Evolutionary conservation across 2,329 filamentous ascomycete species (phyloP).

Genomic region (Rutstroemia sp.): DNA sequence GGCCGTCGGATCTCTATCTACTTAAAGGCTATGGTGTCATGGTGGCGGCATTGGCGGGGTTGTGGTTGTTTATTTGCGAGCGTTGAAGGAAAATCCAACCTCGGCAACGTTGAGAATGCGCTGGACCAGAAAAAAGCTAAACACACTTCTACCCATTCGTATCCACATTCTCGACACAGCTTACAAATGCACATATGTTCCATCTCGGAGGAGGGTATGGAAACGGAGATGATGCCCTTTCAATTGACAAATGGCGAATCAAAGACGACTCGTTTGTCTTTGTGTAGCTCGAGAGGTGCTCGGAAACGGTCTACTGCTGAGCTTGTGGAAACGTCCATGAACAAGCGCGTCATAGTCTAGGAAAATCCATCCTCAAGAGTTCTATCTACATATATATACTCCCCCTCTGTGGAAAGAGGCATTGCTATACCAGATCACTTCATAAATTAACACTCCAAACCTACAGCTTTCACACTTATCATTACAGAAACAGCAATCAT

Average conservation of each 20-base stretch:
- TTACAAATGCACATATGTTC: slow-evolving; percentile 1
- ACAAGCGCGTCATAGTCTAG: neutral
- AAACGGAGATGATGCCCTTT: slow-evolving; percentile 1
- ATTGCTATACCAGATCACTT: neutral
- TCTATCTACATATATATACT: neutral
- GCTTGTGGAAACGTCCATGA: neutral
- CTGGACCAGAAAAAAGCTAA: neutral
- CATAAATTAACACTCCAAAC: neutral
- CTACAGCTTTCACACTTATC: neutral
- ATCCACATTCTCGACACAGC: neutral
- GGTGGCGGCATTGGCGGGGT: slow-evolving; percentile 1
- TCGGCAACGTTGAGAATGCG: neutral
- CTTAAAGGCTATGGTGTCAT: neutral
- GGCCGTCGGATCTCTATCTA: too few species aligned
- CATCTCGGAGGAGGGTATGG: too few species aligned
- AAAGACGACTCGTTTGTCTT: neutral
- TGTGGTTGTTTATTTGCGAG: neutral
- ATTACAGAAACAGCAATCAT: slow-evolving; percentile 24
- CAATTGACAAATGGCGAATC: neutral
- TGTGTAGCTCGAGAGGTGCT: neutral
- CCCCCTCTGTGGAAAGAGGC: neutral
- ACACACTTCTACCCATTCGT: neutral
- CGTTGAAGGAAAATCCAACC: neutral
- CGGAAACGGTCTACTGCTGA: neutral
- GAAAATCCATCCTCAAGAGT: neutral